Evolutionary conservation across 805 yeast species (phyloP), one percentile per base, ranked within the genome.

Genomic region (Yarrowia sp.): DNA sequence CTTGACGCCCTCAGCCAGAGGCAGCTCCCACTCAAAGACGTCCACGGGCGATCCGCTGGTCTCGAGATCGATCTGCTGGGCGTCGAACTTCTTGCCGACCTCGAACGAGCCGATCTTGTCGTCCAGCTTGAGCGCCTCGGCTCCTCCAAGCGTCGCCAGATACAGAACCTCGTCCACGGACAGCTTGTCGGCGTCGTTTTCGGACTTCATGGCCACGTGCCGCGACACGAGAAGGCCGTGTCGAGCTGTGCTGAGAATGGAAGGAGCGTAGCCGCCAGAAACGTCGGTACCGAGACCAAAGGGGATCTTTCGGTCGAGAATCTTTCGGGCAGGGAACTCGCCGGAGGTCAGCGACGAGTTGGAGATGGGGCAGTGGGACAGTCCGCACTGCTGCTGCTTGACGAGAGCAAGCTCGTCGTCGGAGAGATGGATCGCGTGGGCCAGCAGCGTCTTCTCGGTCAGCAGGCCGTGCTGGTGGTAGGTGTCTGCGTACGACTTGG

Each of bases 321-420:
- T 74, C 78, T 85, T 81, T 66, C 87, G 81, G 10, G 93, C 83
- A 18, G 90, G 86, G 8, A 96, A 92, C 72, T 90, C 96, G 16
- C 99, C 99, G 10, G 96, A 86, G 0, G 96, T 85, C 63, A 93
- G 80, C 16, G 94, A 84, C 0, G 96, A 84, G 72, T 93, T 93
- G 16, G 96, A 88, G 10, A 90, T 84, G 2, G 99, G 99, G 75
- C 99, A 93, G 73, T 94, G 98, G 4, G 96, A 81, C 16, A 93
- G 83, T 12, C 97, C 96, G 31, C 90, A 76, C 6, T 81, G 74
- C 19, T 81, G 80, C 16, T 68, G 65, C 65, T 78, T 79, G 46
- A 94, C 77, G 19, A 88, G 64, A 16, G 79, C 73, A 41, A 84
- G 77, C 72, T 93, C 99, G 2, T 78, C 78, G 8, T 82, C 84